Evolutionary conservation across 371 early-diverging fungal species (phyloP).

Genomic region (Basidiobolus meristosporus): DNA sequence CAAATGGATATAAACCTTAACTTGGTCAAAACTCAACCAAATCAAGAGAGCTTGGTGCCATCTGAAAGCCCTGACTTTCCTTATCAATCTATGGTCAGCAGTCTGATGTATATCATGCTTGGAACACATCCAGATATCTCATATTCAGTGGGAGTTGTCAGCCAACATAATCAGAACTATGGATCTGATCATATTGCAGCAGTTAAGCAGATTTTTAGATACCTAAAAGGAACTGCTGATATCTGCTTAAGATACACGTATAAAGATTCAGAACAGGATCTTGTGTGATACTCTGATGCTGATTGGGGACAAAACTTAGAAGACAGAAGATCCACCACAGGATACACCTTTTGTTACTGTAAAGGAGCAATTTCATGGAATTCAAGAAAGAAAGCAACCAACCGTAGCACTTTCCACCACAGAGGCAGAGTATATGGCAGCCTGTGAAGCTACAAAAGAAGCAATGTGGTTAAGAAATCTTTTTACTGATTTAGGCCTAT

Average conservation of each 20-base stretch:
- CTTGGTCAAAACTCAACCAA: no score
- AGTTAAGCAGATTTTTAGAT: conserved; percentile 1
- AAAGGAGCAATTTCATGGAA: conserved; percentile 5
- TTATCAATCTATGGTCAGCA: conserved; percentile 1
- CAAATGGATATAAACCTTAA: no score
- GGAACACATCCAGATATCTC: conserved; percentile 3
- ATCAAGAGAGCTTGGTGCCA: no score
- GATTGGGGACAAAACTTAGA: conserved; percentile 2
- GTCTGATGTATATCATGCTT: conserved; percentile 2
- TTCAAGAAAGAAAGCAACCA: conserved; percentile 3
- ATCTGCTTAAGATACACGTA: no score
- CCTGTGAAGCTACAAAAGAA: conserved; percentile 2
- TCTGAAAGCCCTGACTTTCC: no score
- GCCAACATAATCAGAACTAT: not conserved
- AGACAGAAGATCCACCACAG: conserved; percentile 3
- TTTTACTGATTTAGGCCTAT: not conserved
- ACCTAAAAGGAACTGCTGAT: not conserved
- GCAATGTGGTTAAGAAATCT: conserved; percentile 3
- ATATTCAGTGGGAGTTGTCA: not conserved
- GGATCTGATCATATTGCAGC: conserved; percentile 1
- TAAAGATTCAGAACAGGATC: no score
- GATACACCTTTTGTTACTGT: conserved; percentile 1
- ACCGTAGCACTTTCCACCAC: conserved; percentile 7
- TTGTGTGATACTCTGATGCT: conserved; percentile 3
- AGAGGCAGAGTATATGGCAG: conserved; percentile 7